Conservation (phyloP, 2,329 filamentous ascomycete species). For the Fusarium sp. region DNA sequence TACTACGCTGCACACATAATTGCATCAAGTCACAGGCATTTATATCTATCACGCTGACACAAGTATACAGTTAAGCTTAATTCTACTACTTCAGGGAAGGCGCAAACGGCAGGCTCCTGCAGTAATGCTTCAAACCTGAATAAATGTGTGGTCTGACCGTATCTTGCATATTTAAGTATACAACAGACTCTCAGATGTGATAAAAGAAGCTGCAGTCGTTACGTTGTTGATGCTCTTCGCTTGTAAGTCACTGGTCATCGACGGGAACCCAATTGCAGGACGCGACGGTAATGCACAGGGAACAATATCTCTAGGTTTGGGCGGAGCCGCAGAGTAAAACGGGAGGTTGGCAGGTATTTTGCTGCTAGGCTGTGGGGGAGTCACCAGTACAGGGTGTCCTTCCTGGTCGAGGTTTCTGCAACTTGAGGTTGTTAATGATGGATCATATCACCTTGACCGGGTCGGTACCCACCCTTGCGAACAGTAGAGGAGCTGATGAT, state of each 20-base stretch:
- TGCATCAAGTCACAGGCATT: not conserved
- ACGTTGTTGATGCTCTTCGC: not conserved
- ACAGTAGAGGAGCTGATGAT: not conserved
- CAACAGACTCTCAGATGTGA: not conserved
- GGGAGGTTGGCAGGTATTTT: not conserved
- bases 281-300: not conserved
- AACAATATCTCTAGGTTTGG: not conserved
- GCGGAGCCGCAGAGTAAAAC: not conserved
- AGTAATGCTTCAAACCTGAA: not conserved
- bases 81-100: too few species aligned
- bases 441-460: not conserved
- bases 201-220: not conserved
- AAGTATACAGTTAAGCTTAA: not conserved
- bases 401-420: not conserved
- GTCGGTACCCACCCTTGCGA: not conserved
- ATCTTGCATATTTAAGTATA: not conserved
- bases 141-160: rapidly evolving
- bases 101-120: too few species aligned
- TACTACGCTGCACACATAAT: not conserved
- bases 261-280: not conserved
- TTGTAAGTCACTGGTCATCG: not conserved
- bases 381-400: not conserved
- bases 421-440: not conserved
- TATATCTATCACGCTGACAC: not conserved
- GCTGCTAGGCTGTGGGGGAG: too few species aligned